Evolutionary conservation across 495 filamentous ascomycete species (phyloP).

Genomic region (Aspergillus steynii): DNA sequence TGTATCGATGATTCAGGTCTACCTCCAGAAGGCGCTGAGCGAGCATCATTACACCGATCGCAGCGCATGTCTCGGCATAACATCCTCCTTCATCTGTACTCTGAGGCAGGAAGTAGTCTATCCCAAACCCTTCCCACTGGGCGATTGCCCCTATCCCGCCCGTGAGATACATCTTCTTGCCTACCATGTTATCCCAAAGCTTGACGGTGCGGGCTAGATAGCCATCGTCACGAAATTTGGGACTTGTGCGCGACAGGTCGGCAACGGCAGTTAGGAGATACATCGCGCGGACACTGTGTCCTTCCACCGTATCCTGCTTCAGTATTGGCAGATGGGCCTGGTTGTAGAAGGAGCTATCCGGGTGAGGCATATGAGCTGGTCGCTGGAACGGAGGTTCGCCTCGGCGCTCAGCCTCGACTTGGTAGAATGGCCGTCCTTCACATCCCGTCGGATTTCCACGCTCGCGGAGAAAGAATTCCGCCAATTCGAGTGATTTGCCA

Average conservation of each 20-base stretch:
- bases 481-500: constrained; percentile 48
- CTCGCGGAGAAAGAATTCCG: constrained; percentile 57
- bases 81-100: constrained; percentile 58
- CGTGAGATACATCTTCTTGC: constrained; percentile 60
- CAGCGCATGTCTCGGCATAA: constrained; percentile 62
- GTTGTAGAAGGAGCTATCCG: constrained; percentile 21
- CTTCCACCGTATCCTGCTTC: constrained; percentile 47
- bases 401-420: no score
- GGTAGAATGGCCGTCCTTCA: constrained; percentile 5
- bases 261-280: constrained; percentile 50
- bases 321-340: constrained; percentile 38
- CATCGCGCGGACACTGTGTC: constrained; percentile 61
- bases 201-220: constrained; percentile 35
- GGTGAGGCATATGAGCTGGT: no score
- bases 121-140: constrained; percentile 64
- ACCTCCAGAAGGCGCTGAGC: constrained; percentile 54
- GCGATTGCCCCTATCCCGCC: constrained; percentile 60
- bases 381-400: no score
- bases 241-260: constrained; percentile 30
- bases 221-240: constrained; percentile 15
- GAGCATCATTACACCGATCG: constrained; percentile 61
- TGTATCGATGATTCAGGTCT: constrained; percentile 52
- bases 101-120: constrained; percentile 57
- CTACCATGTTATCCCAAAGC: constrained; percentile 59
- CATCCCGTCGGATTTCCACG: constrained; percentile 45